A percentile compares a stretch with the other conserved stretches of the same genome.
Conservation (phyloP, 1,284 basidiomycete genomes). For the Pseudozyma tsukubaensis region DNA sequence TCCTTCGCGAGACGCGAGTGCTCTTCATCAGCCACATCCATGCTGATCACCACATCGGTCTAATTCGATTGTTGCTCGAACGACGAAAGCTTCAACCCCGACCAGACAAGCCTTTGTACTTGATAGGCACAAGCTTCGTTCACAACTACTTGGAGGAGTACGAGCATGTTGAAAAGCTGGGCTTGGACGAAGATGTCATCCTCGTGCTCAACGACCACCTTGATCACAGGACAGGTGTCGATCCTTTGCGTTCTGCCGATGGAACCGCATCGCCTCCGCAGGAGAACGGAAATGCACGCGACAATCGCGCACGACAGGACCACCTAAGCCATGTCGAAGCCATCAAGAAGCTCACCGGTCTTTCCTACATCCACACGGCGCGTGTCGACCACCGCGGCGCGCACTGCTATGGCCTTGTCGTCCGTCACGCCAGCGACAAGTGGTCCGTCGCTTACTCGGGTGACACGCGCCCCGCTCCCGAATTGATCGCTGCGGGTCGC, state of each 20-base stretch:
- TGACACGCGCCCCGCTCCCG: slow-evolving; percentile 83
- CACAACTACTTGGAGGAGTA: slow-evolving; percentile 78
- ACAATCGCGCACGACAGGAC: slow-evolving; percentile 9
- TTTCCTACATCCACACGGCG: slow-evolving; percentile 45
- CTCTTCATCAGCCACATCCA: slow-evolving; percentile 92
- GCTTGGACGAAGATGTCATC: slow-evolving; percentile 72
- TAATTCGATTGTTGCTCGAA: slow-evolving; percentile 79
- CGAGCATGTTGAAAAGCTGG: slow-evolving; percentile 77
- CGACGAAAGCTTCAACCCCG: slow-evolving; percentile 74
- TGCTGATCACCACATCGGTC: slow-evolving; percentile 90
- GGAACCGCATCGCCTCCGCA: background rate
- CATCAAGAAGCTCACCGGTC: slow-evolving; percentile 28
- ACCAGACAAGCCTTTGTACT: slow-evolving; percentile 73
- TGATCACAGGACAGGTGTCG: slow-evolving; percentile 51
- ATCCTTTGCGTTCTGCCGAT: slow-evolving; percentile 16
- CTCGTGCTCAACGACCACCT: slow-evolving; percentile 52
- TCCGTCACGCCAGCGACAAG: slow-evolving; percentile 71
- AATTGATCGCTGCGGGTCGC: slow-evolving; percentile 77
- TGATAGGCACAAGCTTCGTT: slow-evolving; percentile 75
- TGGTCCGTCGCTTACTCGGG: slow-evolving; percentile 75
- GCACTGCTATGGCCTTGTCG: slow-evolving; percentile 54
- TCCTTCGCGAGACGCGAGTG: slow-evolving; percentile 78
- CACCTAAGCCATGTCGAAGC: slow-evolving; percentile 20
- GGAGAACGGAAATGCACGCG: slow-evolving; percentile 12
- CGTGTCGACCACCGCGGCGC: slow-evolving; percentile 37